Evolutionary conservation across 495 filamentous ascomycete species (phyloP), one percentile per base, ranked within the genome.

Genomic region (Podospora australis): DNA sequence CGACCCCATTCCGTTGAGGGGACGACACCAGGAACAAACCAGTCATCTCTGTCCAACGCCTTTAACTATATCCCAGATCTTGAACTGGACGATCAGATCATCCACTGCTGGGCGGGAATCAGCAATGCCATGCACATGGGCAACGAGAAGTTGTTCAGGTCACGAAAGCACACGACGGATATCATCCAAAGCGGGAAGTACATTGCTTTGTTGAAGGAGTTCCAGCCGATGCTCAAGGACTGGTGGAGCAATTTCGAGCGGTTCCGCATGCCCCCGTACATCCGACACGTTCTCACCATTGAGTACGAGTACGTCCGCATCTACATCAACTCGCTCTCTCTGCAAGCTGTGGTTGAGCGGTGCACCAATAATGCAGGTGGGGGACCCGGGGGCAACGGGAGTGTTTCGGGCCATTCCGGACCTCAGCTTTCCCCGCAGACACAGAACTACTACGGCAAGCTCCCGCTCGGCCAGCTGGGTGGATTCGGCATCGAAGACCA

Each of bases 331-430:
- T 94, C 88, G 4, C 75, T 98, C 11, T 88, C 88, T 3, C 70
- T 98, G 10, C 92, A 98, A 70, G 94, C 92, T 4, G 89, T 97
- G 16, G 85, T 96, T 14, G 91, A 96, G 65, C 80, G 91, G 28
- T 96, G 88, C 72, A 90, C 88, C 4, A 85, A 75, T 30, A 88
- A 83, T 54, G 78, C 82, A 23, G 69, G 70, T 19, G 74, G 60
- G 11, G 72, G 75, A 45, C 74, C 63, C 16, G 67, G 52, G 34
- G 57, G 56, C 21, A 58, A 57, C 13, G 57, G 59, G 7, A 61
- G 67, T 28, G 62, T 67, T 49, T 65, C 69, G 22, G 75, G 59
- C 51, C 75, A 63, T 56, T 66, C 53, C 25, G 60, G 57, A 6
- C 56, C 62, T 17, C 70, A 74, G 44, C 67, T 80, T 7, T 80